phyloP scores from a whole-genome alignment of 2,329 filamentous ascomycete genomes.

The Phyllosticta ampelicida region DNA sequence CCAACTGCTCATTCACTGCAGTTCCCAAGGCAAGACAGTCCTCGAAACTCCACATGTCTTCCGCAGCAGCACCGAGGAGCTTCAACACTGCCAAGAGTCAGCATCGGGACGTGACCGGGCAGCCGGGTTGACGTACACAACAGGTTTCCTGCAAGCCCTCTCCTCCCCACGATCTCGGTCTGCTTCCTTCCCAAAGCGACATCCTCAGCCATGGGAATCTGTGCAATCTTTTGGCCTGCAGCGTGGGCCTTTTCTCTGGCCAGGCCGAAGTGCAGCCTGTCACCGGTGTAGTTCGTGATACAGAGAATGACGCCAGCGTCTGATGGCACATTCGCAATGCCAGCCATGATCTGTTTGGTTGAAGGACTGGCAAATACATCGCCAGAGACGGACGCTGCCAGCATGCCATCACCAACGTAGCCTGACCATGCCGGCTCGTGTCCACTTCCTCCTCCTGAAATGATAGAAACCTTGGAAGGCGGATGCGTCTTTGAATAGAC shows the following conservation, averaged over 20 bases:
- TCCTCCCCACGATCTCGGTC: constrained; percentile 37
- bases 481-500: constrained; percentile 37
- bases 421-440: constrained; percentile 41
- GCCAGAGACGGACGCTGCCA: constrained; percentile 37
- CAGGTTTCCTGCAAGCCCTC: constrained; percentile 40
- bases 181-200: constrained; percentile 38
- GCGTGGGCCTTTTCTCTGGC: constrained; percentile 38
- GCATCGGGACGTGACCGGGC: constrained; percentile 21
- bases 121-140: background rate
- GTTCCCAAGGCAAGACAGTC: constrained; percentile 35
- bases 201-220: constrained; percentile 40
- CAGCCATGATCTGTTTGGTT: constrained; percentile 40
- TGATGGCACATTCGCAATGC: constrained; percentile 35
- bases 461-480: constrained; percentile 33
- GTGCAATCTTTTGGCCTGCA: constrained; percentile 34
- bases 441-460: constrained; percentile 38
- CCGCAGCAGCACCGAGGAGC: constrained; percentile 36
- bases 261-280: constrained; percentile 40
- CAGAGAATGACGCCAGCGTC: constrained; percentile 38
- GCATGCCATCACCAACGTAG: constrained; percentile 39
- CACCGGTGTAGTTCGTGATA: constrained; percentile 41
- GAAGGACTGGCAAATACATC: constrained; percentile 39
- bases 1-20: constrained; percentile 34
- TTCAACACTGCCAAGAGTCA: constrained; percentile 30
- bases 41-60: constrained; percentile 35